phyloP scores from a whole-genome alignment of 108 stramenopile genomes.

The Fistulifera pelliculosa region DNA sequence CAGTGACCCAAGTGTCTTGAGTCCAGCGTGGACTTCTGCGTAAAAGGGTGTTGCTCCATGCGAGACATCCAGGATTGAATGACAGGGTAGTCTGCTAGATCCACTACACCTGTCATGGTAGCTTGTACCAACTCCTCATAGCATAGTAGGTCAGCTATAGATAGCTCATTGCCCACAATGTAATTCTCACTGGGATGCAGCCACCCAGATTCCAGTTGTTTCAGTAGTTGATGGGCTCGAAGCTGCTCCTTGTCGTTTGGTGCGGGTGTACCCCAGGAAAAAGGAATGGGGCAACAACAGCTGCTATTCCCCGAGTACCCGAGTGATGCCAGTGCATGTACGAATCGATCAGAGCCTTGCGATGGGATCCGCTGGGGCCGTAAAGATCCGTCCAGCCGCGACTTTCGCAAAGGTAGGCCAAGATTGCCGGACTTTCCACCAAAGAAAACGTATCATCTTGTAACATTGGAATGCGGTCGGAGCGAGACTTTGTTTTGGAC shows the following conservation, averaged over 20 bases:
- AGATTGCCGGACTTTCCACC: constrained; percentile 30
- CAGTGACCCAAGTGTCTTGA: constrained; percentile 18
- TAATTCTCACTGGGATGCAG: constrained; percentile 5
- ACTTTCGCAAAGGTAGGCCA: constrained; percentile 30
- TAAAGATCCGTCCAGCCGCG: constrained; percentile 12
- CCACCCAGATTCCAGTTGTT: constrained; percentile 17
- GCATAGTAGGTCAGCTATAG: constrained; percentile 30
- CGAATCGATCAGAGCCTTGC: constrained; percentile 21
- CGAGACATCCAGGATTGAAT: constrained; percentile 16
- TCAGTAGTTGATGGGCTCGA: constrained; percentile 1
- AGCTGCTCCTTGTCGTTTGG: not conserved
- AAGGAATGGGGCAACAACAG: not conserved
- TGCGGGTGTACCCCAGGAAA: not conserved
- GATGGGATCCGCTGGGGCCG: constrained; percentile 6
- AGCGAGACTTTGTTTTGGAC: constrained; percentile 5
- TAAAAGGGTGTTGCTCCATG: constrained; percentile 21
- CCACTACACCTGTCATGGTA: constrained; percentile 17
- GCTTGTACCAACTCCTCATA: constrained; percentile 29
- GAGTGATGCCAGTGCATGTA: constrained; percentile 30
- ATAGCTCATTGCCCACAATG: constrained; percentile 19
- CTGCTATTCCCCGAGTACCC: constrained; percentile 20
- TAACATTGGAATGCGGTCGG: constrained; percentile 16
- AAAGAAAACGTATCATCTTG: constrained; percentile 10
- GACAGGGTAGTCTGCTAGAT: constrained; percentile 8
- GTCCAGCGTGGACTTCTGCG: constrained; percentile 18